Percentiles rank a stretch among this genome's conserved stretches.
phyloP scores from a whole-genome alignment of 176 grass and related monocot species.

The Tillandsia leiboldiana region DNA sequence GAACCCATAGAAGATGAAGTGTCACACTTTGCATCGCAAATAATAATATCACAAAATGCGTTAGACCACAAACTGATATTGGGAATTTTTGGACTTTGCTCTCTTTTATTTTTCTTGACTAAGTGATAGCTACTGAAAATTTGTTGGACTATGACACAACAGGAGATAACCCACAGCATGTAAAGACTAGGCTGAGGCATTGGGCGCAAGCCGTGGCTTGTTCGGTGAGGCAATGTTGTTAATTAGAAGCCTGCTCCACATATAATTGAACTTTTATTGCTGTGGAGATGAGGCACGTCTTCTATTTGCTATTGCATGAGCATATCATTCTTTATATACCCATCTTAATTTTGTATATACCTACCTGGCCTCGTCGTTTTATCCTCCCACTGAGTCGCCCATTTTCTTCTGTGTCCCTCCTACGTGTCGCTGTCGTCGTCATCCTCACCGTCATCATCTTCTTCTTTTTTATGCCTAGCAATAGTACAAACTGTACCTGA shows the following conservation, averaged over 20 bases:
- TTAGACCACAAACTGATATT: too few species aligned
- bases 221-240: slow-evolving; percentile 4
- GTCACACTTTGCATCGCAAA: too few species aligned
- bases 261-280: not conserved
- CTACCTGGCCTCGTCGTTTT: not conserved
- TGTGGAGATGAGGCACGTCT: not conserved
- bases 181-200: slow-evolving; percentile 12
- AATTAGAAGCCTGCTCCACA: not conserved
- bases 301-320: not conserved
- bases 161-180: slow-evolving; percentile 7
- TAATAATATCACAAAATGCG: too few species aligned
- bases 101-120: too few species aligned
- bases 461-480: not conserved
- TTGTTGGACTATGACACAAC: too few species aligned
- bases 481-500: not conserved
- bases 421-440: not conserved
- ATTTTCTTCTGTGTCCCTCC: not conserved
- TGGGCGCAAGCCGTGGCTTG: slow-evolving; percentile 9
- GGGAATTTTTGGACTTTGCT: too few species aligned
- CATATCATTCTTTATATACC: not conserved
- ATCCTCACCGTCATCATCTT: not conserved
- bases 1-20: too few species aligned
- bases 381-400: not conserved
- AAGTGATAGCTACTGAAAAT: too few species aligned
- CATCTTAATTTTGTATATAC: not conserved